Conservation (phyloP, 768 basidiomycete genomes). For the Suillus brevipes region DNA sequence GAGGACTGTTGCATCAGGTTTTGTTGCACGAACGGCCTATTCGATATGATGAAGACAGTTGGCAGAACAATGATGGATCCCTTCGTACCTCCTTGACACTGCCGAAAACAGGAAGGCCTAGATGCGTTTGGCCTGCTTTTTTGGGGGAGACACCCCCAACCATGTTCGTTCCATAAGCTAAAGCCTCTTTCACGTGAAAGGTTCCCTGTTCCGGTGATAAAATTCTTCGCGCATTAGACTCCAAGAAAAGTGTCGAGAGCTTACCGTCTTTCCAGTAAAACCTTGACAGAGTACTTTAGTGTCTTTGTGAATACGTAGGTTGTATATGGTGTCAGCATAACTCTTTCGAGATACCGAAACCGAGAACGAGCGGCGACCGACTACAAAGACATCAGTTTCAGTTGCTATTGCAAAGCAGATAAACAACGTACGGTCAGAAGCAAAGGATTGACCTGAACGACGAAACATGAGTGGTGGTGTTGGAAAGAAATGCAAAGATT, state of each 20-base stretch:
- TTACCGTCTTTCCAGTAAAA: slow-evolving; percentile 94
- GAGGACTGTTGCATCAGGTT: slow-evolving; percentile 93
- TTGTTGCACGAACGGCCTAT: slow-evolving; percentile 82
- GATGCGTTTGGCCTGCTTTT: slow-evolving; percentile 94
- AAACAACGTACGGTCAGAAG: slow-evolving; percentile 46
- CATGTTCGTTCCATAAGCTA: slow-evolving; percentile 96
- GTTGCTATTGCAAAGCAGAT: background rate
- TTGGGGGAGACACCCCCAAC: slow-evolving; percentile 96
- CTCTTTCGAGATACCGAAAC: slow-evolving; percentile 69
- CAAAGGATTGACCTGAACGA: slow-evolving; percentile 58
- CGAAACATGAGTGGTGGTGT: slow-evolving; percentile 48
- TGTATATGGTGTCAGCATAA: slow-evolving; percentile 89
- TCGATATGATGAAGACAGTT: slow-evolving; percentile 8
- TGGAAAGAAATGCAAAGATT: slow-evolving; percentile 13
- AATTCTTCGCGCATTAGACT: background rate
- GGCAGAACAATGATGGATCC: slow-evolving; percentile 1
- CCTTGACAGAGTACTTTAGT: slow-evolving; percentile 92
- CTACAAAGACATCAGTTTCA: slow-evolving; percentile 30
- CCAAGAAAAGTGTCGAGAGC: slow-evolving; percentile 19
- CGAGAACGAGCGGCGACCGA: slow-evolving; percentile 79
- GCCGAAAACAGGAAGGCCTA: slow-evolving; percentile 94
- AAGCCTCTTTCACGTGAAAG: slow-evolving; percentile 92
- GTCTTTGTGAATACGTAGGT: slow-evolving; percentile 91
- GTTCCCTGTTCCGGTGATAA: slow-evolving; percentile 63
- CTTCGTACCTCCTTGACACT: slow-evolving; percentile 78